Evolutionary conservation across 2,329 filamentous ascomycete genomes (phyloP), one percentile per base, ranked within the genome.

Genomic region (Cytospora piceae): DNA sequence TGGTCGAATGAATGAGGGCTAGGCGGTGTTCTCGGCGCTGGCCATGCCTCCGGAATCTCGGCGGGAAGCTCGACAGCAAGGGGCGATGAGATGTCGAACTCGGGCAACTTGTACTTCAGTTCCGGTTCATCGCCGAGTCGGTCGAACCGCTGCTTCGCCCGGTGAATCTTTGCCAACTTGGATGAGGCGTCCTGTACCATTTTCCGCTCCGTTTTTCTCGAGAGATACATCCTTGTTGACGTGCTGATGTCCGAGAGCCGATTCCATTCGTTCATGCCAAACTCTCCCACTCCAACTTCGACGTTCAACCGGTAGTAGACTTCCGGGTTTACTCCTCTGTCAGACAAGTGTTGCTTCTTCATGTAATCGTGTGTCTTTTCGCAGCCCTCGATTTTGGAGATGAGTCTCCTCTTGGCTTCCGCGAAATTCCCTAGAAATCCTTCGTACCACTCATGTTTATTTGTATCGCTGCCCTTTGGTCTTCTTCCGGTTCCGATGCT

Each of bases 191-290:
- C 86, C 61, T 90, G 82, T 8, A 92, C 92, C 84, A 93, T 91
- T 71, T 81, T 84, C 75, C 96, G 91, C 65, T 96, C 90, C 0
- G 88, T 87, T 14, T 85, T 82, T 68, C 89, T 89, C 9, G 83
- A 81, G 61, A 99, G 85, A 74, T 98, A 99, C 69, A 90, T 87
- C 70, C 92, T 86, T 0, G 95, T 99, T 74, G 90, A 90, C 17
- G 93, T 97, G 80, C 92, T 97, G 78, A 99, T 98, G 61, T 97
- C 94, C 31, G 92, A 90, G n/a, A 98, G 81, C 4, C 94, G 87
- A 72, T 92, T 87, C 95, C 95, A 99, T 76, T 98, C 95, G 74
- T 98, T 99, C 93, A 99, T 98, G 60, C 92, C 94, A 75, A 97
- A 98, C 74, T 98, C 95, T 61, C 94, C 94, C 3, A 98, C 94